Conservation (phyloP, 1,139 yeast genomes). For the Diutina neorugosa region DNA sequence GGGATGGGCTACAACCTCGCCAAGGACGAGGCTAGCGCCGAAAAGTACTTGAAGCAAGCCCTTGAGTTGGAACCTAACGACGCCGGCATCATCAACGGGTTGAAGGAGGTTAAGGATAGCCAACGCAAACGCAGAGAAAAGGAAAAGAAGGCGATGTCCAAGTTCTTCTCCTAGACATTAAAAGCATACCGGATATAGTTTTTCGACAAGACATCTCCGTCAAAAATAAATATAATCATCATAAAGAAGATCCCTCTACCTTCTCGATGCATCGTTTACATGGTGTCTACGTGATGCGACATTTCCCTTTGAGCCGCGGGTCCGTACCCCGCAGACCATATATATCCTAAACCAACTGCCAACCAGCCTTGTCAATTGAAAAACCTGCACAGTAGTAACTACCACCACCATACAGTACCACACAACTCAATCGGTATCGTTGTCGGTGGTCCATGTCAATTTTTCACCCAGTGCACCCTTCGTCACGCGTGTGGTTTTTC, state of each 20-base stretch:
- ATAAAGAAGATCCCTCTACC: too few relatives aligned
- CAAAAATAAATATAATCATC: too few relatives aligned
- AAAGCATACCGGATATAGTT: neutral
- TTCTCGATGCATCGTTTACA: too few relatives aligned
- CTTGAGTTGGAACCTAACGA: conserved; percentile 58
- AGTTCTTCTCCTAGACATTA: conserved; percentile 40
- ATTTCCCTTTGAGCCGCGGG: too few relatives aligned
- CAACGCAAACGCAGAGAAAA: conserved; percentile 47
- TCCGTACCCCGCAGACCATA: neutral
- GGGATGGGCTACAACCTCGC: conserved; percentile 59
- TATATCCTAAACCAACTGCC: too few relatives aligned
- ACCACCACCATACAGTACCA: neutral
- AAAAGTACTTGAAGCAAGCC: conserved; percentile 56
- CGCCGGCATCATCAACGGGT: conserved; percentile 58
- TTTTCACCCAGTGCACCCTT: neutral
- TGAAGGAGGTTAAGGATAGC: conserved; percentile 44
- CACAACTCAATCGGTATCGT: too few relatives aligned
- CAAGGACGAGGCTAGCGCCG: conserved; percentile 65
- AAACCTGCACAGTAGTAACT: neutral
- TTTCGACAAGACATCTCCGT: neutral
- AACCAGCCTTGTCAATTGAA: neutral
- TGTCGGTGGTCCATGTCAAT: too few relatives aligned
- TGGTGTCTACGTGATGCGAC: too few relatives aligned
- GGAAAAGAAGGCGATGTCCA: conserved; percentile 77
- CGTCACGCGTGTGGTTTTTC: neutral